Conservation (phyloP, 2,329 filamentous ascomycete genomes). For the Aspergillus calidoustus region DNA sequence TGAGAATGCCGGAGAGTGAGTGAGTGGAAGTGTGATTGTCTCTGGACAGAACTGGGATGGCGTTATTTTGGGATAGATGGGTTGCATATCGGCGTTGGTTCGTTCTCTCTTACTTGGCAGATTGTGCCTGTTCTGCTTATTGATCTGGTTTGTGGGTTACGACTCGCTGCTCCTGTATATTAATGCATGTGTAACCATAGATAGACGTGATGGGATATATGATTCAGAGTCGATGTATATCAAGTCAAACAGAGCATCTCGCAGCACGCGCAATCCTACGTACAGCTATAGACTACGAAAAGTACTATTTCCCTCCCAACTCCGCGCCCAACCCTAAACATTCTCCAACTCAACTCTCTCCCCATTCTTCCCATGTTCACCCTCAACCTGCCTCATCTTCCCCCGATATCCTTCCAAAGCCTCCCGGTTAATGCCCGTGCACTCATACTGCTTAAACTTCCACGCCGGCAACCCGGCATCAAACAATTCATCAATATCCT, state of each 20-base stretch:
- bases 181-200: not conserved
- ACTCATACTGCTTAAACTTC: not conserved
- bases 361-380: not conserved
- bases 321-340: not conserved
- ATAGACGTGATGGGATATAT: not conserved
- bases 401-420: not conserved
- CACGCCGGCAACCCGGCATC: not conserved
- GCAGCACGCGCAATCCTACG: not conserved
- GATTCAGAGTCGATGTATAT: not conserved
- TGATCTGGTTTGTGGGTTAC: slow-evolving; percentile 4
- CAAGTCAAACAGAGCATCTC: not conserved
- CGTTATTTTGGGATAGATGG: slow-evolving; percentile 16
- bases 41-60: not conserved
- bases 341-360: not conserved
- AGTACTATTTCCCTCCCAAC: no score
- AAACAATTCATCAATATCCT: slow-evolving; percentile 1
- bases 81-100: slow-evolving; percentile 18
- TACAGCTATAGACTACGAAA: not conserved
- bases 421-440: not conserved
- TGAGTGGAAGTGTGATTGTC: not conserved
- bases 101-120: not conserved
- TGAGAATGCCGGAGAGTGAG: slow-evolving; percentile 69
- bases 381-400: not conserved
- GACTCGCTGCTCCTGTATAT: slow-evolving; percentile 20
- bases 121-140: not conserved